Base-by-base conservation (phyloP, 2,329 filamentous ascomycete species). In the Clathrospora elynae region DNA sequence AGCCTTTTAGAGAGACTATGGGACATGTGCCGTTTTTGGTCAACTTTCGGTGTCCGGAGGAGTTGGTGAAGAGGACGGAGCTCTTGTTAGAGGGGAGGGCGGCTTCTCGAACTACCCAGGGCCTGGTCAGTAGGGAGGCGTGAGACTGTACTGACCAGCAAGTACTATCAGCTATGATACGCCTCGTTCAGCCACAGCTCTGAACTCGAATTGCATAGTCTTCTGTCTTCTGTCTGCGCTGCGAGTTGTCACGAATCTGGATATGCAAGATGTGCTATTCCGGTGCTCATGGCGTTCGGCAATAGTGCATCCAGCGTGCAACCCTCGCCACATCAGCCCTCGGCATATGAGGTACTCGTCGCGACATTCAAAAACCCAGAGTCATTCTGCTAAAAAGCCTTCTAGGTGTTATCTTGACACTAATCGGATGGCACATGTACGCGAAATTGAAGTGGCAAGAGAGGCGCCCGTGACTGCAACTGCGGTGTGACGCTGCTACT, bases 31-130 rank as follows among this genome's bases (percentile, higher is more conserved):
- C 57, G 1, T 64, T 66, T 18, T 51, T 57, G 13, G 38, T 66
- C n/a, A 61, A 66, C 14, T 66, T 66, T 37, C 49, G 54, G 4
- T 62, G 60, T 37, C 59, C 62, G 0, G 57, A 60, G 13, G 61
- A 62, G 35, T 32, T 59, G 23, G 47, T 61, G 39, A 36, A 51
- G 41, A 50, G 51, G 35, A 46, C 36, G 20, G 20, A n/a, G n/a
- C n/a, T n/a, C n/a, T n/a, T n/a, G n/a, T n/a, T n/a, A n/a, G n/a
- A n/a, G n/a, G n/a, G n/a, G n/a, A n/a, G n/a, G n/a, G n/a, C n/a
- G n/a, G n/a, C n/a, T n/a, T n/a, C n/a, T n/a, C n/a, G n/a, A n/a
- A n/a, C n/a, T n/a, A n/a, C n/a, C n/a, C n/a, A n/a, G n/a, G n/a
- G n/a, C n/a, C n/a, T n/a, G n/a, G n/a, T n/a, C n/a, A n/a, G n/a